Percentiles rank a stretch among this genome's conserved stretches.
These are phyloP conservation scores for Coemansia sp. DNA, from an alignment of 192 early-diverging fungal species.

Conservation along the genomic window DNA sequence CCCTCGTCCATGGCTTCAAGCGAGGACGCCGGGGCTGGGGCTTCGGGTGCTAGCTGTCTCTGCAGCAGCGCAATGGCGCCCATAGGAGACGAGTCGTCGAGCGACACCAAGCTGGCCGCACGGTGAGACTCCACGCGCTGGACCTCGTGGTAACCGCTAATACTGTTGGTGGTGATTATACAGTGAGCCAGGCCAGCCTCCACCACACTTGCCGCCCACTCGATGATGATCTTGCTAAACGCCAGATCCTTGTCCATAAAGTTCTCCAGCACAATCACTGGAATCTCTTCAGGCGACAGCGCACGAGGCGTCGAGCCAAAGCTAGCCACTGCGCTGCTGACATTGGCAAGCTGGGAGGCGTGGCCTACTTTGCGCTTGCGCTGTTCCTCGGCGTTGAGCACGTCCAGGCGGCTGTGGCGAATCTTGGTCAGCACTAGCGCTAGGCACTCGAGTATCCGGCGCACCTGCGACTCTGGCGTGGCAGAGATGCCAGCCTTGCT, in stretches of 20 bases:
- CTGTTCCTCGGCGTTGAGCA: slow-evolving; percentile 36
- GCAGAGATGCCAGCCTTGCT: slow-evolving; percentile 81
- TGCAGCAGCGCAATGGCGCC: slow-evolving; percentile 40
- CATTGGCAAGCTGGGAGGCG: not conserved
- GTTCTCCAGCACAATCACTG: slow-evolving; percentile 87
- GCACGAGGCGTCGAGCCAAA: not conserved
- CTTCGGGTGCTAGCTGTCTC: slow-evolving; percentile 37
- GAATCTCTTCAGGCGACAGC: slow-evolving; percentile 60
- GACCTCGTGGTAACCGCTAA: slow-evolving; percentile 62
- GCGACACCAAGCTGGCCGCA: slow-evolving; percentile 36
- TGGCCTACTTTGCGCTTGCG: slow-evolving; percentile 15
- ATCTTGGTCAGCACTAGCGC: slow-evolving; percentile 70
- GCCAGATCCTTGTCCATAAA: slow-evolving; percentile 72
- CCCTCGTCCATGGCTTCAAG: not conserved
- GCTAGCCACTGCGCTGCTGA: not conserved
- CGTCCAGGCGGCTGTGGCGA: slow-evolving; percentile 18
- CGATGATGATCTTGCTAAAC: slow-evolving; percentile 62
- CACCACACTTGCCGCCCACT: slow-evolving; percentile 79
- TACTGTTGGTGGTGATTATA: slow-evolving; percentile 79
- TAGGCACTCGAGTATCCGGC: slow-evolving; percentile 78
- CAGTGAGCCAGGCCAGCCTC: slow-evolving; percentile 90
- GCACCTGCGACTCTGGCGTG: slow-evolving; percentile 77
- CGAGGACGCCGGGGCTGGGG: not conserved
- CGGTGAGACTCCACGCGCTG: slow-evolving; percentile 50
- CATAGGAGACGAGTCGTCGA: slow-evolving; percentile 40